Evolutionary conservation across 2,329 filamentous ascomycete species (phyloP).

Genomic region (Sphaceloma murrayae): DNA sequence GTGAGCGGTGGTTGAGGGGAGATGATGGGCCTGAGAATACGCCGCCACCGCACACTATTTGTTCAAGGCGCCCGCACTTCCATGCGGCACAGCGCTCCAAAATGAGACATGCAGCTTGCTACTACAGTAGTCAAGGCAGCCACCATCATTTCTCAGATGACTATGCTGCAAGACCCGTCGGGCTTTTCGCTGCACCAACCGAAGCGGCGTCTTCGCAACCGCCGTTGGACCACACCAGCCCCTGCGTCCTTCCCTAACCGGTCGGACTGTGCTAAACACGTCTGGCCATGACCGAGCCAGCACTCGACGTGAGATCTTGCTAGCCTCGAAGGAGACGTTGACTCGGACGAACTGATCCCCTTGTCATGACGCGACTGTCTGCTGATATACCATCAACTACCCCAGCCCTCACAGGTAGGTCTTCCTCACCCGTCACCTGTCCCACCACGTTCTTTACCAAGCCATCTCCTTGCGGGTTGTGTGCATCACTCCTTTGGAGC

Average conservation of each 20-base stretch:
- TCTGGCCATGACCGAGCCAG: background rate
- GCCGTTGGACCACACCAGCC: conserved; percentile 12
- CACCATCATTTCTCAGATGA: conserved; percentile 8
- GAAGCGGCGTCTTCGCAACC: conserved; percentile 2
- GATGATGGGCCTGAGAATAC: too few relatives aligned
- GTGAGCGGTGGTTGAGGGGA: background rate
- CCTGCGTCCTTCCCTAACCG: conserved; percentile 13
- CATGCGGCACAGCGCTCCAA: conserved; percentile 11
- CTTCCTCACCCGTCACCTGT: conserved; percentile 11
- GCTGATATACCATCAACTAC: conserved; percentile 15
- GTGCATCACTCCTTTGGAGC: conserved; percentile 14
- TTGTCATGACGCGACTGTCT: conserved; percentile 9
- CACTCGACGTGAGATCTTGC: conserved; percentile 14
- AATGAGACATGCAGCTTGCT: conserved; percentile 12
- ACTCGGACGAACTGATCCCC: conserved; percentile 1
- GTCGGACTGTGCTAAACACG: conserved; percentile 8
- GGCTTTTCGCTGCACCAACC: conserved; percentile 2
- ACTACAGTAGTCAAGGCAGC: conserved; percentile 1
- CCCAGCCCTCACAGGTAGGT: conserved; percentile 13
- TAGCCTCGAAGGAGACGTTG: conserved; percentile 12
- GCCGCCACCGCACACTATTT: conserved; percentile 13
- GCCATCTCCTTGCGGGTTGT: conserved; percentile 11
- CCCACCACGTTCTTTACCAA: conserved; percentile 14
- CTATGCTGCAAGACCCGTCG: background rate
- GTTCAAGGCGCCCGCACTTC: conserved; percentile 8